Conservation (phyloP, 177 flowering plant genomes). For the Vitis hybrid region DNA sequence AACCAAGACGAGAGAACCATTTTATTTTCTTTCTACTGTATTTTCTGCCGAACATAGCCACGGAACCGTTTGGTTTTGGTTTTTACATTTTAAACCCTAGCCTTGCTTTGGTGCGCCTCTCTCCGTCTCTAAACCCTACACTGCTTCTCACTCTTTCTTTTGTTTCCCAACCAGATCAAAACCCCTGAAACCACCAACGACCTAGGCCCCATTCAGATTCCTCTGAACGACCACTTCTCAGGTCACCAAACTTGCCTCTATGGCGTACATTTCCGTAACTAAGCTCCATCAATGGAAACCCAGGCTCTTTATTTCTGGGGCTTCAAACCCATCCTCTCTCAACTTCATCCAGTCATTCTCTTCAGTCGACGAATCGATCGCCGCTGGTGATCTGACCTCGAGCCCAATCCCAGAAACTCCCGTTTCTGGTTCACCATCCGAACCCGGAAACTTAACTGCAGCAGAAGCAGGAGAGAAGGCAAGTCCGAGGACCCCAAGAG, state of each 20-base stretch:
- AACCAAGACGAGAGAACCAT: too few relatives aligned
- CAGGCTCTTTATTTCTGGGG: conserved; percentile 16
- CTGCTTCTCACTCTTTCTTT: too few relatives aligned
- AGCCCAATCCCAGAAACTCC: conserved; percentile 12
- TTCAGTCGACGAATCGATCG: conserved; percentile 23
- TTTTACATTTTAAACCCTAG: too few relatives aligned
- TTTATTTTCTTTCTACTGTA: too few relatives aligned
- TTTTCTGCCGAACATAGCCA: too few relatives aligned
- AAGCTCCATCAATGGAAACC: conserved; percentile 23
- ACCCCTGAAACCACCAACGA: too few relatives aligned
- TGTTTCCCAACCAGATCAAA: too few relatives aligned
- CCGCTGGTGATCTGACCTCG: neutral
- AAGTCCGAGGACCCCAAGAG: conserved; percentile 30
- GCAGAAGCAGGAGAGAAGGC: neutral
- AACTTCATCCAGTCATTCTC: conserved; percentile 26
- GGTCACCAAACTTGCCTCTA: neutral
- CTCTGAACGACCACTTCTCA: too few relatives aligned
- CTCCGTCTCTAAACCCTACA: too few relatives aligned
- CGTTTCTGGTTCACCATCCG: neutral
- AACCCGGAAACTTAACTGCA: neutral
- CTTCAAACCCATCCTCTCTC: conserved; percentile 23
- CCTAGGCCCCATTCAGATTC: too few relatives aligned
- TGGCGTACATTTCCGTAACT: conserved; percentile 19
- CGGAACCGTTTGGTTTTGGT: too few relatives aligned
- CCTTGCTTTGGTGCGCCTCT: too few relatives aligned